A percentile compares a stretch with the other conserved stretches of the same genome.
Evolutionary conservation across 441 rosid species (phyloP).

Genomic region (Gossypium trilobum): DNA sequence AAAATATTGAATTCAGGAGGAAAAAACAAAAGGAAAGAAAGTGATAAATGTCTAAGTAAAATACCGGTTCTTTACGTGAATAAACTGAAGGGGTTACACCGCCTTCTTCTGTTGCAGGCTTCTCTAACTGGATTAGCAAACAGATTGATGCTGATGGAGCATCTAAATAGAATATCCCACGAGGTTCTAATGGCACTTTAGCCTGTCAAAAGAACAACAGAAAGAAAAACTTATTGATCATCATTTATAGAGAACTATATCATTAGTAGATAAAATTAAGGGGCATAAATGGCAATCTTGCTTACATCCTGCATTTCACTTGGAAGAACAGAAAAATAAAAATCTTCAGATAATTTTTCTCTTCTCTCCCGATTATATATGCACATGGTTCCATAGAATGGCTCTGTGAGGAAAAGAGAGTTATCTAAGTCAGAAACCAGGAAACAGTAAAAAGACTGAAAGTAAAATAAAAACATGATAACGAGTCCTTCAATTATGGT

Average conservation of each 20-base stretch:
- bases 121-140: conserved; percentile 84
- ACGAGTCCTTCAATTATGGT: not conserved
- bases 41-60: conserved; percentile 25
- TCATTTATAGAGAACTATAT: not conserved
- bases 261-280: conserved; percentile 8
- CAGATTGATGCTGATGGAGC: conserved; percentile 91
- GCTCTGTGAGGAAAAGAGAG: conserved; percentile 52
- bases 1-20: conserved; percentile 11
- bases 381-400: conserved; percentile 90
- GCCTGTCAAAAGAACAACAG: conserved; percentile 32
- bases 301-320: conserved; percentile 82
- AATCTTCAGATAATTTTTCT: conserved; percentile 92
- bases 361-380: conserved; percentile 85
- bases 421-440: conserved; percentile 22
- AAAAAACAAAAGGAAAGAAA: conserved; percentile 3
- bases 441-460: conserved; percentile 12
- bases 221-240: not conserved
- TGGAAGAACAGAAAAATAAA: conserved; percentile 63
- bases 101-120: conserved; percentile 89
- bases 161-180: conserved; percentile 85
- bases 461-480: conserved; percentile 8
- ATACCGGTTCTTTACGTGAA: conserved; percentile 98
- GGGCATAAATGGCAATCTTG: conserved; percentile 12
- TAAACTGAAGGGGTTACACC: conserved; percentile 90
- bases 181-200: conserved; percentile 51